Conservation (phyloP, 75 land plant species). For the Pinus albicaulis region DNA sequence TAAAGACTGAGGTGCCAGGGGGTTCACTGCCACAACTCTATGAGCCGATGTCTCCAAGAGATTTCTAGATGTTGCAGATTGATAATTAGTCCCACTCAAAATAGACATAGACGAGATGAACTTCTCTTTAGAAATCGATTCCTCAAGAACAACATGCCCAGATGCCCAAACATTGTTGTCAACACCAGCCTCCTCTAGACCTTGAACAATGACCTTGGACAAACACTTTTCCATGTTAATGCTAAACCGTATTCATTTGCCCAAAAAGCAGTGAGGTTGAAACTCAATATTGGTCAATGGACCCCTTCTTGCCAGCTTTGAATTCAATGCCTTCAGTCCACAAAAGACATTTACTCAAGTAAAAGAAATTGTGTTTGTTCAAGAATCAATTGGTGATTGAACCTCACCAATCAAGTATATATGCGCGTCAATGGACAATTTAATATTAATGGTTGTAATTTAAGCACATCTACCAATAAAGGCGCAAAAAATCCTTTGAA, state of each 20-base stretch:
- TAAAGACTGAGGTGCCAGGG: slow-evolving; percentile 27
- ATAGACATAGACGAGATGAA: slow-evolving; percentile 3
- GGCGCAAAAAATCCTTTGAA: too few species aligned
- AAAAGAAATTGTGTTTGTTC: background rate
- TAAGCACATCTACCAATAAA: too few species aligned
- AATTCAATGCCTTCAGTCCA: background rate
- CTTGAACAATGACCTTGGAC: slow-evolving; percentile 28
- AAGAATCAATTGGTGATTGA: background rate
- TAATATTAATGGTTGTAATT: background rate
- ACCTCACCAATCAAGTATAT: slow-evolving; percentile 66
- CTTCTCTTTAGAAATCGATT: slow-evolving; percentile 4
- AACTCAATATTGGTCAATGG: background rate
- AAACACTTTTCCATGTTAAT: background rate
- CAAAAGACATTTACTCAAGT: background rate
- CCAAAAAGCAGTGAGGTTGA: background rate
- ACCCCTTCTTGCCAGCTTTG: background rate
- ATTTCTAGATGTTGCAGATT: background rate
- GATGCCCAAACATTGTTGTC: slow-evolving; percentile 20
- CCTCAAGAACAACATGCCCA: slow-evolving; percentile 27
- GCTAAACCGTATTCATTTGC: background rate
- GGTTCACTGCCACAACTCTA: slow-evolving; percentile 26
- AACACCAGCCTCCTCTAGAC: slow-evolving; percentile 29
- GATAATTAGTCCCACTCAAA: background rate
- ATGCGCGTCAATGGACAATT: slow-evolving; percentile 90
- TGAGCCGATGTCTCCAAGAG: background rate